Percentiles rank a stretch among this genome's conserved stretches.
These are phyloP conservation scores for Yarrowia deformans DNA, from an alignment of 805 yeast species.

Conservation along the genomic window DNA sequence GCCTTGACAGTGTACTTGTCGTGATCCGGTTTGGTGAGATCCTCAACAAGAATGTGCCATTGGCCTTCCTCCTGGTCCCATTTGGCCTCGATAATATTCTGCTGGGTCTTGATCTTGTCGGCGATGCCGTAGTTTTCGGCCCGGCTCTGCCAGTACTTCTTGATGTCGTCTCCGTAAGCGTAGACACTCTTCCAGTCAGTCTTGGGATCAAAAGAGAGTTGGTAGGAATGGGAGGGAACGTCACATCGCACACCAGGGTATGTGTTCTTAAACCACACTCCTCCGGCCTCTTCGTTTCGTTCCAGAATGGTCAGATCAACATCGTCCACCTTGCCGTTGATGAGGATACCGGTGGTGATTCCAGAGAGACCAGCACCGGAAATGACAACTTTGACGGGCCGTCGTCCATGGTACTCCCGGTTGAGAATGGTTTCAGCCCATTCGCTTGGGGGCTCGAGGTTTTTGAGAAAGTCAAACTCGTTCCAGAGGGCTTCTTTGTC, in stretches of 20 bases:
- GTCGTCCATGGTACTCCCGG: conserved; percentile 30
- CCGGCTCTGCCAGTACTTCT: conserved; percentile 44
- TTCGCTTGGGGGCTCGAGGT: conserved; percentile 31
- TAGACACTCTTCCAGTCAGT: conserved; percentile 46
- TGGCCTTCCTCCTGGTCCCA: conserved; percentile 40
- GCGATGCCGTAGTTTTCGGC: conserved; percentile 45
- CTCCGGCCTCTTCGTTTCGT: conserved; percentile 47
- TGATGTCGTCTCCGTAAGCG: conserved; percentile 46
- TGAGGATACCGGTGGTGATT: conserved; percentile 44
- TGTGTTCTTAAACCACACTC: conserved; percentile 45
- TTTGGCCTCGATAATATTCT: conserved; percentile 42
- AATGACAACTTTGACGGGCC: conserved; percentile 43
- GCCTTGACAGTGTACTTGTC: conserved; percentile 42
- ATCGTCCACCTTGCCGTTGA: conserved; percentile 45
- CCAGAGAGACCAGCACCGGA: conserved; percentile 50
- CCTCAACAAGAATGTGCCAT: conserved; percentile 41
- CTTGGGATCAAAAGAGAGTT: conserved; percentile 47
- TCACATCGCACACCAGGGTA: conserved; percentile 47
- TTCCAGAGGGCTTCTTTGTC: conserved; percentile 28
- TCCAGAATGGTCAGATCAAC: conserved; percentile 46
- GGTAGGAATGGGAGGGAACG: conserved; percentile 48
- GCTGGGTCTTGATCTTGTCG: conserved; percentile 43
- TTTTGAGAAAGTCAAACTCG: conserved; percentile 26
- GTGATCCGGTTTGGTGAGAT: conserved; percentile 19
- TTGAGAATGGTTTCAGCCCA: conserved; percentile 22